Percentiles rank a stretch among this genome's conserved stretches.
Conservation (phyloP, 2,329 filamentous ascomycete genomes). For the Corinectria fuckeliana region DNA sequence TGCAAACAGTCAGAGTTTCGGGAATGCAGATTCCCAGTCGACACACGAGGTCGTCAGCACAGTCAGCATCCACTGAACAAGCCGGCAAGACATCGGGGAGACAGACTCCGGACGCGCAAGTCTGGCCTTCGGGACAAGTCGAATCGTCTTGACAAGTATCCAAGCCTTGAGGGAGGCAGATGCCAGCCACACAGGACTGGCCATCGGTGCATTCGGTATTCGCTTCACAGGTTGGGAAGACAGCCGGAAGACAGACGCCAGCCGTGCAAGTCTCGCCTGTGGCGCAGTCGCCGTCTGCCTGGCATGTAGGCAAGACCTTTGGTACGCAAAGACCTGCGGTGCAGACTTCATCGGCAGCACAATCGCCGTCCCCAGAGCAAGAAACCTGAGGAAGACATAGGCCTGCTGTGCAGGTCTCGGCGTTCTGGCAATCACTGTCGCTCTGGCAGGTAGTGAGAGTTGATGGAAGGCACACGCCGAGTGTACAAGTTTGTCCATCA, state of each 20-base stretch:
- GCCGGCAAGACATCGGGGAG: background rate
- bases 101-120: slow-evolving; percentile 2
- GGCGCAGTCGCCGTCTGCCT: background rate
- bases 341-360: background rate
- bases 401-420: background rate
- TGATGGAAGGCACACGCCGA: slow-evolving; percentile 1
- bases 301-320: background rate
- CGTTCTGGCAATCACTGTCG: background rate
- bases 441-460: background rate
- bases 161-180: slow-evolving; percentile 2
- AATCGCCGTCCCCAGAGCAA: background rate
- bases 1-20: background rate
- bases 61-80: background rate
- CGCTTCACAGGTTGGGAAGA: background rate
- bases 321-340: background rate
- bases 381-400: background rate
- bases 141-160: background rate
- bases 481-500: background rate
- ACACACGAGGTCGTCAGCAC: background rate
- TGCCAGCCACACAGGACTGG: background rate
- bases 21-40: background rate
- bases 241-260: background rate
- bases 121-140: background rate
- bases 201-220: background rate
- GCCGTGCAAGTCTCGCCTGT: background rate